Evolutionary conservation across 2,329 filamentous ascomycete genomes (phyloP), one percentile per base, ranked within the genome.

Genomic region (Fusarium nematophilum): DNA sequence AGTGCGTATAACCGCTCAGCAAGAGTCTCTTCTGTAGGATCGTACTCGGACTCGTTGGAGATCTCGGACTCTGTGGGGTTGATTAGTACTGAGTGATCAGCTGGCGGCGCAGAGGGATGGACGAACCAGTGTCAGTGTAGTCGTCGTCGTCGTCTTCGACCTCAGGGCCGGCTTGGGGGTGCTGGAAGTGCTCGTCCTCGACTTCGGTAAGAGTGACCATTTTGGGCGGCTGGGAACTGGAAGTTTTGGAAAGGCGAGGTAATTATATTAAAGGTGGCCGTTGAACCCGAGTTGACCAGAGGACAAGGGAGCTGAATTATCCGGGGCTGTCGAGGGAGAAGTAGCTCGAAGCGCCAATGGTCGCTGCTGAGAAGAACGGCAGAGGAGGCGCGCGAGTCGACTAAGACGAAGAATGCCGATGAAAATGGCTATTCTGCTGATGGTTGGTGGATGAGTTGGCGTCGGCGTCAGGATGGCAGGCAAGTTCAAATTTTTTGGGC

Each of bases 171-270:
- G 87, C 79, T 72, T 90, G 88, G 67, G 83, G 81, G 76, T 86
- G 82, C 79, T 90, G 84, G 83, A 97, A 96, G 79, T 96, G 91
- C 85, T 97, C 93, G 76, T 98, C 94, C 75, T 96, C 90, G 73
- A 98, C 94, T 83, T 98, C 94, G 75, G 92, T 91, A 75, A 98
- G 91, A 80, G 94, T 92, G 78, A 98, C 94, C 94, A 98, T 97
- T 71, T 78, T 88, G 79, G 53, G 64, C 56, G 63, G 51, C 71
- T 65, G 46, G 14, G 40, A 38, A 15, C 30, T 51, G 45, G 43
- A 23, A 21, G 27, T 15, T 33, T 38, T 44, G 14, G 38, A 56
- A 50, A 21, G 30, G 27, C 29, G 30, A 33, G 36, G 48, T 42
- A 15, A 34, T 62, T 45, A 59, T 58, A 51, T 50, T 36, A 46